Evolutionary conservation across 306 rosid species (phyloP), one percentile per base, ranked within the genome.

Genomic region (Prunus fruticosa): DNA sequence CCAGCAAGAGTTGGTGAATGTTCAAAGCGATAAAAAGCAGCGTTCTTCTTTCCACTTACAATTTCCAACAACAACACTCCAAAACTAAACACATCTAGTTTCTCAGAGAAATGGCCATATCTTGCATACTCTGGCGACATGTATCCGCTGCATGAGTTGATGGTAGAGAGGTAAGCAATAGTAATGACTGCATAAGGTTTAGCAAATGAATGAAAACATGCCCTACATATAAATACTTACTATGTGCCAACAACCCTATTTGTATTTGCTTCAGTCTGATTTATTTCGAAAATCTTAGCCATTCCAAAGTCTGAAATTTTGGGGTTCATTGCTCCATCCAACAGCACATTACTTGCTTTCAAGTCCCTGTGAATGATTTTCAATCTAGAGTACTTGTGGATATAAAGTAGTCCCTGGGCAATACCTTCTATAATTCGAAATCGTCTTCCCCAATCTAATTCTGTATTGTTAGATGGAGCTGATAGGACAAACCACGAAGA

Each of bases 361-460:
- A 75, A 2, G 16, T 83, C 75, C 19, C 77, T 74, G 10, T 79
- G 81, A 25, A 83, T 79, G 3, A 79, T 41, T 68, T 18, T 75
- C 75, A 79, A 38, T 38, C 43, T 38, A 38, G 43, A 38, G 43
- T 38, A 38, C 43, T 38, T 38, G 43, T 38, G 43, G 43, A 38
- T 38, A 38, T 38, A 38, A 38, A 38, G 43, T 38, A 38, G 43
- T 38, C 43, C 43, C 43, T 38, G 43, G 7, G 43, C 43, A 38
- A 38, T 7, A 38, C 43, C 43, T 6, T 22, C 20, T 56, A 72
- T 87, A 41, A 87, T 87, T 34, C 78, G 68, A 60, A 83, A 81
- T 1, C 83, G 80, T 43, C 30, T 67, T 8, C 66, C 58, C 93
- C 89, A 87, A 13, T 77, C 65, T 14, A 87, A 6, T 20, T 72